A percentile compares a stretch with the other conserved stretches of the same genome.
These are phyloP conservation scores for Carex arenaria DNA, from an alignment of 202 grass and related monocot genomes.

Conservation along the genomic window DNA sequence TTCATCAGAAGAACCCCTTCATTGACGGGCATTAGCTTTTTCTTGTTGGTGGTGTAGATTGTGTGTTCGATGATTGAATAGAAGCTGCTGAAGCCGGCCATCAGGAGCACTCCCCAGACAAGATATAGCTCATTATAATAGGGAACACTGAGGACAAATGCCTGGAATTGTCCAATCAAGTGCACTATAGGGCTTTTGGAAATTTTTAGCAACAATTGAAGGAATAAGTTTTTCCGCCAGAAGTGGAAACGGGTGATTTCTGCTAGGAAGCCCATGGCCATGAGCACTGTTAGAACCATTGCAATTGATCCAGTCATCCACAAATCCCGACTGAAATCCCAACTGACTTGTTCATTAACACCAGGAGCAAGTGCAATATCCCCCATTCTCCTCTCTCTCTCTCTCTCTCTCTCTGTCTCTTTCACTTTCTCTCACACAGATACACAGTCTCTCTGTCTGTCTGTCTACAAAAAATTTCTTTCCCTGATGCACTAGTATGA, in stretches of 20 bases:
- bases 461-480: neutral
- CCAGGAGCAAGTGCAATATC: neutral
- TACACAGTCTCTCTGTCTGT: neutral
- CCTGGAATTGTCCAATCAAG: neutral
- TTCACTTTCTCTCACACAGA: neutral
- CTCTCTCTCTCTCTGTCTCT: neutral
- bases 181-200: neutral
- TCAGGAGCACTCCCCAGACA: constrained; percentile 1
- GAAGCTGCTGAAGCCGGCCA: constrained; percentile 2
- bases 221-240: neutral
- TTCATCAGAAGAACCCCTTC: neutral
- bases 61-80: neutral
- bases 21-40: neutral
- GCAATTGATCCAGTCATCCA: neutral
- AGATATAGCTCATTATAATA: constrained; percentile 15
- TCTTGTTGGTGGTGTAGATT: neutral
- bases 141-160: neutral
- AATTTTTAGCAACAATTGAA: neutral
- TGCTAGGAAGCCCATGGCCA: neutral
- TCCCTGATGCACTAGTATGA: neutral
- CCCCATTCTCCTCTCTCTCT: neutral
- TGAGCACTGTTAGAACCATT: neutral
- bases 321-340: neutral
- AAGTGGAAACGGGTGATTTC: neutral
- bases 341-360: too few species aligned